Percentiles rank a stretch among this genome's conserved stretches.
Conservation (phyloP, 108 stramenopile species). For the Fragilaria crotonensis region DNA sequence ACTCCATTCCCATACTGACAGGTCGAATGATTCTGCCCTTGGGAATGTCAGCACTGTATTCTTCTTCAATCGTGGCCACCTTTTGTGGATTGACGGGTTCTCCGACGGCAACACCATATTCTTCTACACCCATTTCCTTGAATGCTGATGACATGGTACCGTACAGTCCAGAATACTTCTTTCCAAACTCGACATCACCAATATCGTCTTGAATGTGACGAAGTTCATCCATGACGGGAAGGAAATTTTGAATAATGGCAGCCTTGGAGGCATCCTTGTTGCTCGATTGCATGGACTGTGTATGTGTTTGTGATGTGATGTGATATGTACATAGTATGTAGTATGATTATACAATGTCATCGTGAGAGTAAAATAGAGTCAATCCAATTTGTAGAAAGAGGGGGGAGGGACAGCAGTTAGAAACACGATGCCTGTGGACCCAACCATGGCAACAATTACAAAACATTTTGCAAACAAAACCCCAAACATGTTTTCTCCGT, state of each 20-base stretch:
- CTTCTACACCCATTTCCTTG: constrained; percentile 50
- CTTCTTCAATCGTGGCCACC: constrained; percentile 41
- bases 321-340: no score
- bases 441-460: not conserved
- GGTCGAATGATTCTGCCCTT: constrained; percentile 44
- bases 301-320: no score
- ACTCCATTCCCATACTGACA: constrained; percentile 50
- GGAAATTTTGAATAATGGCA: constrained; percentile 38
- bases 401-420: constrained; percentile 1
- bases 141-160: constrained; percentile 34
- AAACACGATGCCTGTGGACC: not conserved
- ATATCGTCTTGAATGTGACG: constrained; percentile 35
- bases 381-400: not conserved
- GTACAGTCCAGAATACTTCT: constrained; percentile 34
- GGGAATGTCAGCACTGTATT: constrained; percentile 38
- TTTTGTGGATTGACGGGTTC: constrained; percentile 32
- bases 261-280: constrained; percentile 41
- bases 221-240: constrained; percentile 60
- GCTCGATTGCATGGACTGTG: constrained; percentile 30
- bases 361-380: not conserved
- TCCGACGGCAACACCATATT: constrained; percentile 35
- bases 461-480: no score
- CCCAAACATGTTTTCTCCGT: no score
- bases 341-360: not conserved
- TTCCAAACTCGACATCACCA: constrained; percentile 49